Conservation (phyloP, 2,329 filamentous ascomycete genomes). For the Dactylellina drechsleri region DNA sequence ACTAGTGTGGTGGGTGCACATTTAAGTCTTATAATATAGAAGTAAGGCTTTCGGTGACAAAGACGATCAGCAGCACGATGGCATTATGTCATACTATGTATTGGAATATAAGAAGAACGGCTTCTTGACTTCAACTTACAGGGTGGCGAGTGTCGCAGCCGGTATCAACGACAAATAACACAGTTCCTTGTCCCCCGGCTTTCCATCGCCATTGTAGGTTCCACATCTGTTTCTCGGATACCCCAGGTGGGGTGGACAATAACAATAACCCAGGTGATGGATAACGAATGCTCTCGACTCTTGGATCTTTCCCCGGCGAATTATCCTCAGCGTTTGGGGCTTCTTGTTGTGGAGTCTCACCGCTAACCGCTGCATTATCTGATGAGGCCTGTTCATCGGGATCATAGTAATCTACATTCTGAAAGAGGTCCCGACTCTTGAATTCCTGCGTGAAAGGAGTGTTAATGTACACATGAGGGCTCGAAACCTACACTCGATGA, state of each 20-base stretch:
- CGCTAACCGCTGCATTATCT: too few relatives aligned
- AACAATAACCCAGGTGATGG: not conserved
- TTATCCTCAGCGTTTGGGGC: not conserved
- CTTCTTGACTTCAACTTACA: not conserved
- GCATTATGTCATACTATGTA: too few relatives aligned
- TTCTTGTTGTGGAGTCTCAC: too few relatives aligned
- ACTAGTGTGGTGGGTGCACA: too few relatives aligned
- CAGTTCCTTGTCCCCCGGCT: conserved; percentile 5
- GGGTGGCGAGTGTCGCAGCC: conserved; percentile 17
- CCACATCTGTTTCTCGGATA: not conserved
- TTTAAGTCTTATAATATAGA: conserved; percentile 1
- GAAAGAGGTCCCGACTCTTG: too few relatives aligned
- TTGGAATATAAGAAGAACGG: too few relatives aligned
- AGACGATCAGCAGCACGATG: not conserved
- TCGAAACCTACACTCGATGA: too few relatives aligned
- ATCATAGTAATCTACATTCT: too few relatives aligned
- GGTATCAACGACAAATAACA: conserved; percentile 10
- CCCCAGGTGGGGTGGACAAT: not conserved
- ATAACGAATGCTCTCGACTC: not conserved
- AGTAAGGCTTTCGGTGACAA: too few relatives aligned
- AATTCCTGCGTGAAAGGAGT: too few relatives aligned
- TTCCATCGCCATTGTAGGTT: conserved; percentile 11
- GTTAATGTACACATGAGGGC: too few relatives aligned
- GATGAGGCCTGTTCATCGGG: too few relatives aligned
- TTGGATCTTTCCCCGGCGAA: conserved; percentile 2